Base-by-base conservation (phyloP, 2,329 filamentous ascomycete species). In the Didymella sp. region DNA sequence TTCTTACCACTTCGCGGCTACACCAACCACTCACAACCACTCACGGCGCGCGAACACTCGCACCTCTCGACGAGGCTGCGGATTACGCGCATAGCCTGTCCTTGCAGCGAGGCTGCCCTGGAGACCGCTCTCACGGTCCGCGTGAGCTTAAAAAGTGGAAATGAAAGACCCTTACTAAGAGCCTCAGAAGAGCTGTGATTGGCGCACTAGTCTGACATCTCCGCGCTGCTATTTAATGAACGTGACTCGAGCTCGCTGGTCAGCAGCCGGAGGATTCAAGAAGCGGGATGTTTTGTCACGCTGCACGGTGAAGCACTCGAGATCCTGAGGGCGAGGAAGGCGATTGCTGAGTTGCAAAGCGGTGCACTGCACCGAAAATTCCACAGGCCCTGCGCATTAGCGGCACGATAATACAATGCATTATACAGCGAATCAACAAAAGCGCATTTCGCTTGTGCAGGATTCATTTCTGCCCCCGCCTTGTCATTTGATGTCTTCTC, bases 121-220 rank as follows among this genome's bases (percentile, higher is more conserved):
- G 57, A 57, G 56, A 63, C 59, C 51, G 42, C 27, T 51, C 42
- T 51, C 49, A 30, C 37, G 56, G 56, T 27, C 65, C 53, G 58
- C 61, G 62, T 52, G 49, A 41, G 67, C 64, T 69, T 71, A 70
- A 68, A 71, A 69, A 72, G 70, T 70, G 71, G 72, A 73, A 74
- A 73, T 72, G 48, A 58, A 63, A 64, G 58, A 56, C 43, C 46
- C 49, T 38, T 41, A 51, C 53, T 56, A 56, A 25, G 22, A 58
- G 59, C 52, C 25, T 42, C 22, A 37, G 19, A n/a, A 31, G 30
- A 41, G 30, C 27, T 28, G 15, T 69, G 63, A 73, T 73, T 73
- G 66, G 71, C 42, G 59, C 56, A 56, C 51, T 62, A 59, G 61
- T 52, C 45, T 56, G 57, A 45, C 49, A 60, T 59, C 59, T 70